Base-by-base conservation (phyloP, 2,329 filamentous ascomycete species). In the Aureobasidium namibiae region DNA sequence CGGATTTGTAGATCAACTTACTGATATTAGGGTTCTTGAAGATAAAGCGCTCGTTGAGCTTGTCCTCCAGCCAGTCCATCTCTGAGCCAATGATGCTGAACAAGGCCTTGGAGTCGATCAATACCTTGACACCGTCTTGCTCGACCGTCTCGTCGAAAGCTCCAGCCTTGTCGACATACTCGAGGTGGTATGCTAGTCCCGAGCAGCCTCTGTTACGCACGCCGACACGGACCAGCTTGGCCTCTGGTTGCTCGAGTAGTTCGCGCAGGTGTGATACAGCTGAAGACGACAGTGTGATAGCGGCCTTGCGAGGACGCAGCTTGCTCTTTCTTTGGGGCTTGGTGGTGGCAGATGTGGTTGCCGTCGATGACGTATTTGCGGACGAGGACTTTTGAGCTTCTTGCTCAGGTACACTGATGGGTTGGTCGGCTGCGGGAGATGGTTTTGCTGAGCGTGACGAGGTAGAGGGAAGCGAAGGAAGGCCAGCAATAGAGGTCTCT, bases 51-150 rank as follows among this genome's bases (percentile, higher is more conserved):
- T 92, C 83, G 72, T 88, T 95, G 64, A 99, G 76, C 77, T 95
- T 96, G 68, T 97, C 94, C 75, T 97, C 92, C 11, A 92, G 81
- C 92, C 92, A 99, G 70, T 99, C 94, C 94, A 99, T 99, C 76
- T 97, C 92, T 70, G 89, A 96, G 5, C 94, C 94, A 67, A 99
- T 96, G 57, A 99, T 97, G 74, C 92, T 97, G 72, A 99, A 92
- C 52, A 99, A 77, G 42, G 94, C 94, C 78, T 96, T 97, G 80
- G 90, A 95, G 73, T 99, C 94, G 60, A 99, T 94, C 71, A 97
- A 73, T 34, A 99, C 92, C 75, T 89, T 92, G 60, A 99, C 92
- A 0, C 92, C 94, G 68, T 97, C 94, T 72, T 99, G 94, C 70
- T 95, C 92, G 1, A 99, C 90, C 54, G 86, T 81, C 74, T 99